A percentile compares a stretch with the other conserved stretches of the same genome.
Conservation (phyloP, 2,329 filamentous ascomycete species). For the Colletotrichum incanum region DNA sequence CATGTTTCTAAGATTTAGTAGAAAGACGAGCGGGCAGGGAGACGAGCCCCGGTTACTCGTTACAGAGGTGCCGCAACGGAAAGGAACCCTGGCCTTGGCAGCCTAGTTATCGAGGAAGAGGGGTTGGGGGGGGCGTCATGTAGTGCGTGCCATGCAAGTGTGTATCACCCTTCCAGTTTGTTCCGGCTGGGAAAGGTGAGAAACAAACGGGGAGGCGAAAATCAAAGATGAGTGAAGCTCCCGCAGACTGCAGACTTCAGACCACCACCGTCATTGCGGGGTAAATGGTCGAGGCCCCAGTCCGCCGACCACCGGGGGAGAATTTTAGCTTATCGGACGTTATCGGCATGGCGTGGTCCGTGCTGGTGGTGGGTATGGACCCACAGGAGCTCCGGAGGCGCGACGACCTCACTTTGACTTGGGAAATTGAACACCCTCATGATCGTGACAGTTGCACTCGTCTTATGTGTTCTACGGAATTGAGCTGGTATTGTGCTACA, state of each 20-base stretch:
- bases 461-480: too few species aligned
- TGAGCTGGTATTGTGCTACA: too few species aligned
- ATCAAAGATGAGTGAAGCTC: neutral
- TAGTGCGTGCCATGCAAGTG: too few species aligned
- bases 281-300: slow-evolving; percentile 6
- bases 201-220: neutral
- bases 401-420: slow-evolving; percentile 1
- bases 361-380: neutral
- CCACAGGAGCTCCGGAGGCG: slow-evolving; percentile 35
- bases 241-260: neutral
- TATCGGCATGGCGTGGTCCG: slow-evolving; percentile 3
- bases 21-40: neutral
- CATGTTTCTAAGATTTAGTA: neutral
- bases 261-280: slow-evolving; percentile 42
- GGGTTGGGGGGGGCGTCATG: neutral
- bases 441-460: too few species aligned
- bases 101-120: neutral
- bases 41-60: neutral
- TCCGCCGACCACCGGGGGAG: neutral
- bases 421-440: too few species aligned
- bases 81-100: neutral
- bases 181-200: neutral
- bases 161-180: neutral
- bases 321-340: slow-evolving; percentile 31
- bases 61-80: neutral